Base-by-base conservation (phyloP, 2,329 filamentous ascomycete species). In the Fusarium veterinarium region DNA sequence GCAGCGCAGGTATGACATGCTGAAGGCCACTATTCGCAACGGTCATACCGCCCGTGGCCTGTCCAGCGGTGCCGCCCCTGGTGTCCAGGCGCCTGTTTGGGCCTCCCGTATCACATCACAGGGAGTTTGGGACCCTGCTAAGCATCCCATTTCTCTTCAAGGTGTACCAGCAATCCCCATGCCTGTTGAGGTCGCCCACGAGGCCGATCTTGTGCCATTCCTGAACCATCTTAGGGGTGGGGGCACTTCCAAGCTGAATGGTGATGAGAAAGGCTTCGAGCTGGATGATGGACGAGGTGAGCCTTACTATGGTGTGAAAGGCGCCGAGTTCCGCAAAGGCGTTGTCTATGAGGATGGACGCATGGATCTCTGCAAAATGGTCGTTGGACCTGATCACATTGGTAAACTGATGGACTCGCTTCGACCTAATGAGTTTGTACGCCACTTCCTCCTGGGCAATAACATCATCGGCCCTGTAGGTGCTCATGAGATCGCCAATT, bases 341-440 rank as follows among this genome's bases (percentile, higher is more conserved):
- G 81, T 83, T 30, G 77, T 88, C 10, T 89, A 88, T 66, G 82
- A 86, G 58, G 87, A 88, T 69, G 83, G 84, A 13, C 83, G 86
- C 17, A 84, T 89, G 79, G 87, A 89, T 73, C 82, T 89, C 5
- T 88, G 87, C 80, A 88, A 88, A 79, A 86, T 86, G 82, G 86
- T 86, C 7, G 83, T 88, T 42, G 87, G 86, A 3, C 86, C 86
- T 14, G 82, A 83, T 23, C 84, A 87, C 56, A 87, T 88, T 67
- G 81, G 81, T 33, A 79, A 80, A n/a, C 78, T 89, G 49, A 87
- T 89, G 82, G 77, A 85, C 46, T 84, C 83, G 58, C 79, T 89
- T 67, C 82, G 83, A 49, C 74, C 79, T 6, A 88, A 88, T 72
- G 76, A 77, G 23, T 86, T 85, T 74, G 82, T 88, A 53, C 81